phyloP scores from a whole-genome alignment of 2,329 filamentous ascomycete genomes.

The Fusarium dimerum region DNA sequence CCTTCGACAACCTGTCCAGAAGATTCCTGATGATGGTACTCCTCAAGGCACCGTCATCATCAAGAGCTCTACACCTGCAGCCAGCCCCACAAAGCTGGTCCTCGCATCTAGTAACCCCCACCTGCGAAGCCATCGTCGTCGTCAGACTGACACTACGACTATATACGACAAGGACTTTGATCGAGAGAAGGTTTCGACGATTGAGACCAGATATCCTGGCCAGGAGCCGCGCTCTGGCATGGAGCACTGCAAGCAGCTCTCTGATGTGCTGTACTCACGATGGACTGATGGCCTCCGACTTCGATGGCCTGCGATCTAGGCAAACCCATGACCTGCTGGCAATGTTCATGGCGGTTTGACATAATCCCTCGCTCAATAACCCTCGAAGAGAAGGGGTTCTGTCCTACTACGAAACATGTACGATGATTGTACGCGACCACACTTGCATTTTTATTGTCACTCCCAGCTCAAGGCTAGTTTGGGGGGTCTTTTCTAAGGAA shows the following conservation, averaged over 20 bases:
- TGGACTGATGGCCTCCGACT: slow-evolving; percentile 84
- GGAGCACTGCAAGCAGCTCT: slow-evolving; percentile 88
- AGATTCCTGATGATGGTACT: slow-evolving; percentile 44
- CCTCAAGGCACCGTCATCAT: slow-evolving; percentile 60
- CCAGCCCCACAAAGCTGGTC: slow-evolving; percentile 65
- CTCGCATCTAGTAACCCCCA: slow-evolving; percentile 84
- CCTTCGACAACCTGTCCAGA: slow-evolving; percentile 42
- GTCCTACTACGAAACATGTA: slow-evolving; percentile 4
- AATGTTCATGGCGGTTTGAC: too few relatives aligned
- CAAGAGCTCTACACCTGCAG: slow-evolving; percentile 49
- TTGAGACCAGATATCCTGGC: slow-evolving; percentile 57
- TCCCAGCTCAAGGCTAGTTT: not conserved
- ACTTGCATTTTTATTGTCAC: not conserved
- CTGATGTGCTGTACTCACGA: slow-evolving; percentile 85
- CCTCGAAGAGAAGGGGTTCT: not conserved
- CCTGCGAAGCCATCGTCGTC: slow-evolving; percentile 73
- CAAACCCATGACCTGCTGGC: not conserved
- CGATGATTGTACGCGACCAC: not conserved
- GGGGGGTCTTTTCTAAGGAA: not conserved
- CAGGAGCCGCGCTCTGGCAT: slow-evolving; percentile 66
- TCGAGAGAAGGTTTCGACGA: slow-evolving; percentile 44
- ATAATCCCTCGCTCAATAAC: not conserved
- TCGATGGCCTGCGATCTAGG: slow-evolving; percentile 58
- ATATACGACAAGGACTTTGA: slow-evolving; percentile 48
- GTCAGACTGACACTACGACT: slow-evolving; percentile 51